Evolutionary conservation across 805 yeast species (phyloP).

Genomic region (Candida verbasci): DNA sequence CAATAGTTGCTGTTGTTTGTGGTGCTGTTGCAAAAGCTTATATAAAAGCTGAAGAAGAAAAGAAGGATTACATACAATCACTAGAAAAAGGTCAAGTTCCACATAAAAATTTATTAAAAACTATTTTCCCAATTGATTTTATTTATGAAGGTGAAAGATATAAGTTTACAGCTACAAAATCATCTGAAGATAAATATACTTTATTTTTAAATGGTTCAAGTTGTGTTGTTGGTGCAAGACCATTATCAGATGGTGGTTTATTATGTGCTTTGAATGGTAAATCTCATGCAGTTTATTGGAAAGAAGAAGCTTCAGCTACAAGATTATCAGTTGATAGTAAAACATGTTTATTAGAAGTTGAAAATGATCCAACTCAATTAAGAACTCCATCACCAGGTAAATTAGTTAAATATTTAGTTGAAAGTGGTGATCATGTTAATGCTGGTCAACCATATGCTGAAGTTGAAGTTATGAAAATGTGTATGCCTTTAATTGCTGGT

Average conservation of each 20-base stretch:
- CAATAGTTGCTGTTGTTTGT: conserved; percentile 83
- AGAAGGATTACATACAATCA: conserved; percentile 64
- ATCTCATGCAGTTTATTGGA: conserved; percentile 95
- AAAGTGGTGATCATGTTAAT: conserved; percentile 87
- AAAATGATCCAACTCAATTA: conserved; percentile 97
- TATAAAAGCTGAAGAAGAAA: conserved; percentile 66
- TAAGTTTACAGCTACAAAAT: conserved; percentile 92
- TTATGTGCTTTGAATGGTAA: conserved; percentile 85
- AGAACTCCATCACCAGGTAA: conserved; percentile 99
- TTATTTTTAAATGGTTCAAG: conserved; percentile 92
- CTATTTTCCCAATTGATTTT: conserved; percentile 89
- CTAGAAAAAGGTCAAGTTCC: conserved; percentile 96
- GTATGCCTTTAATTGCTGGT: conserved; percentile 92
- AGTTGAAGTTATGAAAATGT: conserved; percentile 99
- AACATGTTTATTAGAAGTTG: conserved; percentile 90
- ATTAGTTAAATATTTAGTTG: conserved; percentile 87
- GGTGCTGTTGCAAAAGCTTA: conserved; percentile 98
- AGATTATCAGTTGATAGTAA: conserved; percentile 92
- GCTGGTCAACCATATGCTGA: conserved; percentile 97
- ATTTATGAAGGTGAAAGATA: conserved; percentile 91
- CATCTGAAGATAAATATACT: conserved; percentile 80
- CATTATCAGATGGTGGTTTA: conserved; percentile 93
- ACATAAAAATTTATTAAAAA: conserved; percentile 71
- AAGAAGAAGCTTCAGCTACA: conserved; percentile 94
- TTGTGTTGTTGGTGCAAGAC: conserved; percentile 78